Evolutionary conservation across 805 yeast species (phyloP), one percentile per base, ranked within the genome.

Genomic region (Zygotorulaspora danielsina): DNA sequence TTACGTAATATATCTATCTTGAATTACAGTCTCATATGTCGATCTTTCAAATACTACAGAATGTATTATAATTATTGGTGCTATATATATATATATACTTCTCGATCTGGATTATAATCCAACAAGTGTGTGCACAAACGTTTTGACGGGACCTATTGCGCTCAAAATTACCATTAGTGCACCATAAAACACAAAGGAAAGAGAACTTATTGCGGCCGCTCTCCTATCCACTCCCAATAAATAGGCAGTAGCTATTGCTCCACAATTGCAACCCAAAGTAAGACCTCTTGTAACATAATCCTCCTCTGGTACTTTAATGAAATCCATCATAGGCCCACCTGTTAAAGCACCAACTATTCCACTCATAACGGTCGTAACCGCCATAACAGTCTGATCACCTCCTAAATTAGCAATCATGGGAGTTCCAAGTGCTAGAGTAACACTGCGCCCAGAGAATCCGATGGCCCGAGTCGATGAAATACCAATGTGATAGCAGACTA

Each of bases 221-320:
- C 90, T 67, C 10, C 93, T 84, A 53, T 84, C 88, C 21, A 72
- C 71, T 19, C 75, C 74, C 24, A 84, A 61, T 33, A 84, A 63
- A 58, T 81, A 82, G 0, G 90, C 89, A 2, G 94, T 82, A 3
- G 88, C 85, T 36, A 84, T 81, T 1, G 95, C 94, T 7, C 89
- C 86, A 54, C 89, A 82, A 53, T 81, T 81, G 36, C 81, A 72
- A 4, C 94, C 95, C 34, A 83, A 62, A 0, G 87, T 78, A 13
- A 84, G 76, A 2, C 94, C 95, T 46, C 88, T 63, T 0, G 87
- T 79, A 6, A 84, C 79, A 54, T 74, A 84, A 55, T 84, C 93
- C 49, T 75, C 73, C 20, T 71, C 69, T 5, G 76, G 68, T 5
- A 84, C 69, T 26, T 80, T 55, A 20, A 82, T 54, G 15, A 67